Conservation (phyloP, 2,329 filamentous ascomycete genomes). For the Colletotrichum karsti region DNA sequence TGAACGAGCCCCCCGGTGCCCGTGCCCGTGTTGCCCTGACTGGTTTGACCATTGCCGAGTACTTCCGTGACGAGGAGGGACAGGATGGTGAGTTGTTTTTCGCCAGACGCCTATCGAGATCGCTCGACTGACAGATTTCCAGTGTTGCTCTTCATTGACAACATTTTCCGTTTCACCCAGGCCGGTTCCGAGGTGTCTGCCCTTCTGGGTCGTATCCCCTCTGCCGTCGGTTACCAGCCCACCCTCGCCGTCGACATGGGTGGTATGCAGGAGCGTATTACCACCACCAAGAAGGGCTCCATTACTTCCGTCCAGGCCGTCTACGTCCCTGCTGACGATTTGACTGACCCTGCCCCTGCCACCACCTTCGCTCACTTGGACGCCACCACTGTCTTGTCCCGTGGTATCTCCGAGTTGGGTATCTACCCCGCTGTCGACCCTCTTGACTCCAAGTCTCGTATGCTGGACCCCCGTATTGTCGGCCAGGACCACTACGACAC, state of each 20-base stretch:
- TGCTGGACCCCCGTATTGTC: slow-evolving; percentile 98
- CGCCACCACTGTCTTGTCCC: slow-evolving; percentile 99
- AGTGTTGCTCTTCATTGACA: slow-evolving; percentile 99
- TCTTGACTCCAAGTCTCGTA: slow-evolving; percentile 99
- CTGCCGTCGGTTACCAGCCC: slow-evolving; percentile 99
- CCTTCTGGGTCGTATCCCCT: slow-evolving; percentile 98
- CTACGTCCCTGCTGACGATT: slow-evolving; percentile 99
- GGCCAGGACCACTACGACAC: slow-evolving; percentile 97
- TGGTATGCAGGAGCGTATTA: slow-evolving; percentile 99
- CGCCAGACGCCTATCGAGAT: background rate
- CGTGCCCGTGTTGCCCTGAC: slow-evolving; percentile 99
- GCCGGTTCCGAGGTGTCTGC: slow-evolving; percentile 99
- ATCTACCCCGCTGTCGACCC: slow-evolving; percentile 99
- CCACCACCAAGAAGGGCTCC: slow-evolving; percentile 98
- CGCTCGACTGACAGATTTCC: slow-evolving; percentile 35
- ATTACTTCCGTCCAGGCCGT: slow-evolving; percentile 99
- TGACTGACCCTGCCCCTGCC: slow-evolving; percentile 99
- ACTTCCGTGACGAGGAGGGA: slow-evolving; percentile 80
- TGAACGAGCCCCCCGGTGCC: slow-evolving; percentile 99
- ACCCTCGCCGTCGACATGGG: slow-evolving; percentile 99
- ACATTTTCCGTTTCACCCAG: slow-evolving; percentile 99
- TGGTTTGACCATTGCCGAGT: slow-evolving; percentile 82
- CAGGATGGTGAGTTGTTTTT: slow-evolving; percentile 76
- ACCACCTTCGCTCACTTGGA: slow-evolving; percentile 99
- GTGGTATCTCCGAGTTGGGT: slow-evolving; percentile 99